Evolutionary conservation across 768 basidiomycete species (phyloP).

Genomic region (Asterophora parasitica): DNA sequence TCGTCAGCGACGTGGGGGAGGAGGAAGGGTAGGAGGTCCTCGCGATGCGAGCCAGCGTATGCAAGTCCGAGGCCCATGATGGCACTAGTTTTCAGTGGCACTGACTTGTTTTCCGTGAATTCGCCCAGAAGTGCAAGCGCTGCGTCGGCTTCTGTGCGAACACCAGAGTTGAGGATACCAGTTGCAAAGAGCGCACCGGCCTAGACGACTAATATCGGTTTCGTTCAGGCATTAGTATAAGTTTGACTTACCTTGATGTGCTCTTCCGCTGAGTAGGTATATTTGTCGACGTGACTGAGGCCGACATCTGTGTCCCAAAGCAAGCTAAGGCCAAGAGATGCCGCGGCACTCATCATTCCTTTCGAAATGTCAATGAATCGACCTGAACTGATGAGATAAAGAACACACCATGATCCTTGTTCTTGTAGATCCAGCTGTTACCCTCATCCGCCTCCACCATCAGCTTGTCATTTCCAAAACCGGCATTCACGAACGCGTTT

Average conservation of each 20-base stretch:
- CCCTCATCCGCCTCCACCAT: constrained; percentile 97
- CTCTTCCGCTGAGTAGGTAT: constrained; percentile 94
- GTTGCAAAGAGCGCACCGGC: constrained; percentile 94
- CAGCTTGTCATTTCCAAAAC: constrained; percentile 97
- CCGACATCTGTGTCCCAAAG: constrained; percentile 97
- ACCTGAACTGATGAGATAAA: neutral
- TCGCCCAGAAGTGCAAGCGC: constrained; percentile 88
- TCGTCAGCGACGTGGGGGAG: constrained; percentile 83
- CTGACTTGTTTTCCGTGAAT: constrained; percentile 82
- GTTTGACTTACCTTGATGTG: constrained; percentile 70
- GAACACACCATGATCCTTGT: constrained; percentile 88
- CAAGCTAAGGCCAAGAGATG: constrained; percentile 87
- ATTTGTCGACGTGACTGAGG: constrained; percentile 92
- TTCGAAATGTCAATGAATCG: neutral
- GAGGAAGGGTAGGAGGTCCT: constrained; percentile 76
- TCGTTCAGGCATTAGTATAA: neutral
- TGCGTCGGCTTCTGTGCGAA: constrained; percentile 90
- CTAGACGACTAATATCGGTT: constrained; percentile 25
- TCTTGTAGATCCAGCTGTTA: constrained; percentile 99
- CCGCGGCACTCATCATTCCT: constrained; percentile 97
- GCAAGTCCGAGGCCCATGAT: constrained; percentile 93
- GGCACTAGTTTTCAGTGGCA: constrained; percentile 78
- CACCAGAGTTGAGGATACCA: constrained; percentile 84
- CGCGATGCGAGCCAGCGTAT: constrained; percentile 89
- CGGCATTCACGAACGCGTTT: constrained; percentile 98